Base-by-base conservation (phyloP, 2,329 filamentous ascomycete species). In the Xylariaceae sp. region DNA sequence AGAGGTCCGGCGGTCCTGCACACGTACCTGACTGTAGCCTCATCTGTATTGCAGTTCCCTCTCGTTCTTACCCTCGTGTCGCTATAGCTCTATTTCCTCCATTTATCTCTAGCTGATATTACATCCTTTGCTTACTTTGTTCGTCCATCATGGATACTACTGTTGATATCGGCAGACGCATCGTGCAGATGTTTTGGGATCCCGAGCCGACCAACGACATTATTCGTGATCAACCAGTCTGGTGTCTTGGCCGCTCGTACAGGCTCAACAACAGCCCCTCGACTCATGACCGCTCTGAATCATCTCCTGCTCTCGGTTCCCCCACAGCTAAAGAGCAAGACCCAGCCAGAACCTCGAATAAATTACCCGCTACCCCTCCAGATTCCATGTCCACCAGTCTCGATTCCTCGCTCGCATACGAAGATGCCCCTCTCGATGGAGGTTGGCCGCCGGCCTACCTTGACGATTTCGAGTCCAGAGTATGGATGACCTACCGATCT, bases 401-500 rank as follows among this genome's bases (percentile, higher is more conserved):
- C 47, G 71, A 73, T 38, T 75, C 73, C 4, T 73, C 73, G 2
- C 57, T 74, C 8, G 69, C 70, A 28, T 74, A 73, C 41, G 71
- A 71, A 19, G 67, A 76, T 17, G 58, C 63, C 2, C 56, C 56
- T 13, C 15, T 17, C 8, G 69, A 71, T 45, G 69, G 69, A 12
- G 83, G 85, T 44, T 98, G 93, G 93, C 93, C 93, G 9, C 69
- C 77, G 9, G 74, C 79, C 4, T 98, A 98, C 57, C 70, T 97
- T 26, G 85, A 89, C 45, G 93, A 98, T 64, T 94, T 97, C 56
- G 89, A 95, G 62, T 90, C 91, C 4, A 81, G 81, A 47, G 80
- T 96, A 63, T 97, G 93, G 91, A 87, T 98, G 77, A 97, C 91
- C 9, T 98, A 98, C 60, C 81, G 93, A 38, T 93, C 84, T 19